Percentiles rank a stretch among this genome's conserved stretches.
Conservation (phyloP, 371 early-diverging fungal species). For the Mortierella sp. region DNA sequence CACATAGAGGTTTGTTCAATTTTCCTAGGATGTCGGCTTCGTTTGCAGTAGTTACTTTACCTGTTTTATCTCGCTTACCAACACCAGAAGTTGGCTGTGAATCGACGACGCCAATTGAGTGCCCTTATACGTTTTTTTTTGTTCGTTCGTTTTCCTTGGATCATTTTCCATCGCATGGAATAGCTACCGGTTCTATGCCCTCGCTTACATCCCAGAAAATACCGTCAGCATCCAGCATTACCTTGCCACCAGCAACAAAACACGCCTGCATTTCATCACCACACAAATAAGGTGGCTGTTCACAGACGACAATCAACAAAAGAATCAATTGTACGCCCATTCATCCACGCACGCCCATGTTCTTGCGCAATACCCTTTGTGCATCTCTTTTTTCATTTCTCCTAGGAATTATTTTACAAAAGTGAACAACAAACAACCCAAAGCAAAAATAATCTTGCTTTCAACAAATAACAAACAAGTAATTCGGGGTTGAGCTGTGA, state of each 20-base stretch:
- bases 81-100: too few species aligned
- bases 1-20: too few species aligned
- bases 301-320: not conserved
- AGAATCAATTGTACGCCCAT: not conserved
- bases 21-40: too few species aligned
- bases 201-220: too few species aligned
- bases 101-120: too few species aligned
- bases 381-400: not conserved
- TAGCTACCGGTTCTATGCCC: too few species aligned
- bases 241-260: not conserved
- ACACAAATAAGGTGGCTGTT: not conserved
- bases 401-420: not conserved
- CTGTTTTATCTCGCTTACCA: too few species aligned
- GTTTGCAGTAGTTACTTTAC: too few species aligned
- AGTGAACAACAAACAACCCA: not conserved
- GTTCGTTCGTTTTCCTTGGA: too few species aligned
- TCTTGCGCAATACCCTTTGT: not conserved
- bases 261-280: not conserved
- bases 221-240: not conserved
- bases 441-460: not conserved
- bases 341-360: not conserved
- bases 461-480: not conserved
- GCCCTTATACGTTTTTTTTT: too few species aligned
- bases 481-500: not conserved
- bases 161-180: too few species aligned